Conservation (phyloP, 768 basidiomycete genomes). For the Leccinum longicurvipes region DNA sequence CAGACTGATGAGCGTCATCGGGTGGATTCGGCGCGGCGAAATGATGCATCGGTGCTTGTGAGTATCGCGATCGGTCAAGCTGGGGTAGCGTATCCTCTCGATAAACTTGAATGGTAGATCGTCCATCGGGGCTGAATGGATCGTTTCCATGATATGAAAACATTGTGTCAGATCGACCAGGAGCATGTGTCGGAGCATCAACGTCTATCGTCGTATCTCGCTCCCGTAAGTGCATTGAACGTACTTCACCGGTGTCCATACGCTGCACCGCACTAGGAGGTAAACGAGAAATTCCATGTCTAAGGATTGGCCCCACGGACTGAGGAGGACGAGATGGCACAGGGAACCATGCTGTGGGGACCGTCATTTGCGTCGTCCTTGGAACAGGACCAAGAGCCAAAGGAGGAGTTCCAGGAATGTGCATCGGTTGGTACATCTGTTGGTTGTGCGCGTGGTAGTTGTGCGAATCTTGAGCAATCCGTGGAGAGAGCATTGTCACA, state of each 20-base stretch:
- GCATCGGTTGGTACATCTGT: conserved; percentile 31
- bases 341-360: conserved; percentile 19
- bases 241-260: conserved; percentile 9
- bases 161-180: conserved; percentile 43
- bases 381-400: conserved; percentile 1
- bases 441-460: conserved; percentile 32
- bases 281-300: conserved; percentile 10
- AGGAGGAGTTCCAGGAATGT: conserved; percentile 22
- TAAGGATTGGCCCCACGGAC: conserved; percentile 15
- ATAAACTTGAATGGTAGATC: conserved; percentile 20
- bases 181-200: conserved; percentile 39
- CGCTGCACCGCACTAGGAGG: conserved; percentile 9
- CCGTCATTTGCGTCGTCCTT: conserved; percentile 3
- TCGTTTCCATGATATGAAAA: conserved; percentile 28
- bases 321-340: conserved; percentile 5
- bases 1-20: conserved; percentile 13
- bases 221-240: conserved; percentile 41
- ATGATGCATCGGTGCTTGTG: conserved; percentile 12
- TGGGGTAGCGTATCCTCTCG: conserved; percentile 17
- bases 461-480: conserved; percentile 27
- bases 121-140: conserved; percentile 8
- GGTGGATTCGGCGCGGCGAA: conserved; percentile 6
- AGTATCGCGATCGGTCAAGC: conserved; percentile 17
- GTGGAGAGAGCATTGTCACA: conserved; percentile 23
- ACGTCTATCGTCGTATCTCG: conserved; percentile 37